phyloP scores from a whole-genome alignment of 1,139 yeast genomes.

The Protomyces pachydermus region DNA sequence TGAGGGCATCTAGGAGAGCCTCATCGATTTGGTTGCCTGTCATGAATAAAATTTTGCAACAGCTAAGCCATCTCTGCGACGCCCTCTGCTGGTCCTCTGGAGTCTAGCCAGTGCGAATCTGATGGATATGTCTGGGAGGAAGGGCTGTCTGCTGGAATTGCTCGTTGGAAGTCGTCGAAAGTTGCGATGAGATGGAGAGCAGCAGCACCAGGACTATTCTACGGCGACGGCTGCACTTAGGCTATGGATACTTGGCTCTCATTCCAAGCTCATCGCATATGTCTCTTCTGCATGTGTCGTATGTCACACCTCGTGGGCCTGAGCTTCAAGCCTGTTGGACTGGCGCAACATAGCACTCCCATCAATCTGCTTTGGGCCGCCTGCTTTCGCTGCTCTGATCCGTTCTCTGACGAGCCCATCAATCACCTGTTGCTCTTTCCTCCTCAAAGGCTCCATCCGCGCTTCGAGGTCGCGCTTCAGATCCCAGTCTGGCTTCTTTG shows the following conservation, averaged over 20 bases:
- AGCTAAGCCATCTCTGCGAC: neutral
- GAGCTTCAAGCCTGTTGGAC: neutral
- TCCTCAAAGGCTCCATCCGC: slow-evolving; percentile 41
- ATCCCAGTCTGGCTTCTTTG: slow-evolving; percentile 42
- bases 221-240: too few species aligned
- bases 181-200: too few species aligned
- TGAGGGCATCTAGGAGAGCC: slow-evolving; percentile 1
- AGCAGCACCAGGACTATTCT: too few species aligned
- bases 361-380: neutral
- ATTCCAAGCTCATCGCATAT: too few species aligned
- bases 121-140: neutral
- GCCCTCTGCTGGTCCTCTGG: neutral
- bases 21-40: neutral
- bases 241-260: too few species aligned
- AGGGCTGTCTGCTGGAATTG: too few species aligned
- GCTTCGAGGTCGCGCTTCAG: slow-evolving; percentile 43
- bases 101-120: neutral
- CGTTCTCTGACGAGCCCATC: slow-evolving; percentile 44
- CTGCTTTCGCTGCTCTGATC: slow-evolving; percentile 10
- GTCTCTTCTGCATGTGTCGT: too few species aligned
- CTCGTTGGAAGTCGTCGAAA: too few species aligned
- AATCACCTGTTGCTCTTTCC: slow-evolving; percentile 42
- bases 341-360: neutral
- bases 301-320: neutral
- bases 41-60: neutral